Conservation (phyloP, 257 asterid species). For the Penstemon barbatus region DNA sequence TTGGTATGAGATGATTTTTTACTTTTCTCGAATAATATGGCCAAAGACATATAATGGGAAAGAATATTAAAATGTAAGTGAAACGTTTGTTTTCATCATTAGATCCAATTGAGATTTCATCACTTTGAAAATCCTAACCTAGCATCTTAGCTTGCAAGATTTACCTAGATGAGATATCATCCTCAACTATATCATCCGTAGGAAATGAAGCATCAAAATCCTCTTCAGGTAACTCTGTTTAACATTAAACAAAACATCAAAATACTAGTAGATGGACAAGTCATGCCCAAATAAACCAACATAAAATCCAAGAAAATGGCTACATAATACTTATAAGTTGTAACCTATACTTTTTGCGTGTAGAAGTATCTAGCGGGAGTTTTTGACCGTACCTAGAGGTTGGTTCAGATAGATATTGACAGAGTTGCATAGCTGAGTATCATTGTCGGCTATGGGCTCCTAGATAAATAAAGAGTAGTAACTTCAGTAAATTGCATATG, state of each 20-base stretch:
- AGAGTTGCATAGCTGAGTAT: constrained; percentile 62
- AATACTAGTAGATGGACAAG: constrained; percentile 13
- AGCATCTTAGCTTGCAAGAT: constrained; percentile 16
- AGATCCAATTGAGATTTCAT: constrained; percentile 1
- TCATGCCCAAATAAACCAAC: constrained; percentile 11
- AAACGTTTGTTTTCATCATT: background rate
- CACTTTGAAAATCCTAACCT: constrained; percentile 13
- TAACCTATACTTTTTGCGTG: constrained; percentile 8
- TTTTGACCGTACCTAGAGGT: constrained; percentile 57
- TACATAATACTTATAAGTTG: no score
- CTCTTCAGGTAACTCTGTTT: constrained; percentile 62
- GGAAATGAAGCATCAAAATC: constrained; percentile 72
- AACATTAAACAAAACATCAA: constrained; percentile 24
- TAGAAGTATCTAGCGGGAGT: background rate
- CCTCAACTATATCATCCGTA: constrained; percentile 62
- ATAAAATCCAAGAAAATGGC: background rate
- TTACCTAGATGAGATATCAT: constrained; percentile 83
- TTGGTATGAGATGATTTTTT: background rate
- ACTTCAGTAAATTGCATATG: constrained; percentile 21
- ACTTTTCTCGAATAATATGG: background rate
- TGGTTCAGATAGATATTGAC: constrained; percentile 80
- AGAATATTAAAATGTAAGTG: background rate
- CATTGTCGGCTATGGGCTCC: constrained; percentile 83
- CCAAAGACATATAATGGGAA: constrained; percentile 14
- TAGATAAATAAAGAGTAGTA: constrained; percentile 36